Conservation (phyloP, 1,139 yeast genomes). For the Kurtzmaniella quercitrusa region DNA sequence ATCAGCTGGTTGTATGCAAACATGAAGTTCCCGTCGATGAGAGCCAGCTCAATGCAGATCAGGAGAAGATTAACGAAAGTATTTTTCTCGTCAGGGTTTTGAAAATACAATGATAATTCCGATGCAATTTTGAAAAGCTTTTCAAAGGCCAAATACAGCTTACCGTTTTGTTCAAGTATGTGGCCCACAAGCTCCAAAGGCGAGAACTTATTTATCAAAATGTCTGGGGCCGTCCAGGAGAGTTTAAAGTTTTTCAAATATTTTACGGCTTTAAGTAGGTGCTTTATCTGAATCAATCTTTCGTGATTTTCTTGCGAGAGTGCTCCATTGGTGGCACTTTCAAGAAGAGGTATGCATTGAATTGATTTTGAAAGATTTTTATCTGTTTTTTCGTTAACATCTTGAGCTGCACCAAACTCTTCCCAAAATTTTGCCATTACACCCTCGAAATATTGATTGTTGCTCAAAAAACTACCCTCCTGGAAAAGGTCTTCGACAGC, state of each 20-base stretch:
- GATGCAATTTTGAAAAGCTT: slow-evolving; percentile 39
- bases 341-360: slow-evolving; percentile 36
- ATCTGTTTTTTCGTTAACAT: slow-evolving; percentile 47
- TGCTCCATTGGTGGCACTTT: slow-evolving; percentile 13
- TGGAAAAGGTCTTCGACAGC: slow-evolving; percentile 20
- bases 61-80: slow-evolving; percentile 33
- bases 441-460: slow-evolving; percentile 17
- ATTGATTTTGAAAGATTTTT: slow-evolving; percentile 35
- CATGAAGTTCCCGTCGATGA: slow-evolving; percentile 49
- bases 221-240: slow-evolving; percentile 29
- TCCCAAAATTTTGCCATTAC: slow-evolving; percentile 48
- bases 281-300: slow-evolving; percentile 23
- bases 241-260: slow-evolving; percentile 33
- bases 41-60: slow-evolving; percentile 56
- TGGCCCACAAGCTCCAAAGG: slow-evolving; percentile 28
- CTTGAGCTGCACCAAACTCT: slow-evolving; percentile 46
- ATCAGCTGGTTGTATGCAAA: slow-evolving; percentile 43
- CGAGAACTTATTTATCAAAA: slow-evolving; percentile 18
- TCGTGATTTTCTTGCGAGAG: slow-evolving; percentile 12
- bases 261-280: slow-evolving; percentile 24
- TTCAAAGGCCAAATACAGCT: slow-evolving; percentile 47
- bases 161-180: slow-evolving; percentile 53
- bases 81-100: not conserved
- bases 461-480: slow-evolving; percentile 6
- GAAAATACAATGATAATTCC: slow-evolving; percentile 22